These are phyloP conservation scores for Coniochaeta hoffmannii DNA, from an alignment of 2,329 filamentous ascomycete species.

Conservation along the genomic window DNA sequence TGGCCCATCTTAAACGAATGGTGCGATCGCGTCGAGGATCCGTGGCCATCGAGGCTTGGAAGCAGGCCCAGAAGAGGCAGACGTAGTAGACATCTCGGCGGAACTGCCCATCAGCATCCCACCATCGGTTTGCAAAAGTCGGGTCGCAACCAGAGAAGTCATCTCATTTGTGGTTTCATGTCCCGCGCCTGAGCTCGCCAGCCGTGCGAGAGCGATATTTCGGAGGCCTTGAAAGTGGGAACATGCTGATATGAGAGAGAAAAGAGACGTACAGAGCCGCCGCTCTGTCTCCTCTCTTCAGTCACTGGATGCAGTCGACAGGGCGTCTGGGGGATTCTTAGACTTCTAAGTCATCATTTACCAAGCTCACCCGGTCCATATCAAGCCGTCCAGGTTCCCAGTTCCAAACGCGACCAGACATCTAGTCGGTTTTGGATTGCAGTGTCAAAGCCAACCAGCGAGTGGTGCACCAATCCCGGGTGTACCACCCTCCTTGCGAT, in stretches of 20 bases:
- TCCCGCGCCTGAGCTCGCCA: background rate
- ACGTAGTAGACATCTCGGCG: background rate
- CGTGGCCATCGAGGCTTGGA: background rate
- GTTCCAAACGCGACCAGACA: background rate
- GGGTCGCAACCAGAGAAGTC: background rate
- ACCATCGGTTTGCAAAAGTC: background rate
- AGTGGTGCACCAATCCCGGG: background rate
- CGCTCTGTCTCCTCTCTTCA: background rate
- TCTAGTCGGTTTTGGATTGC: background rate
- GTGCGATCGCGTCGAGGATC: background rate
- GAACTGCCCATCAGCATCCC: background rate
- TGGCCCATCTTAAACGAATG: background rate
- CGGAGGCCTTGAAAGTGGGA: background rate
- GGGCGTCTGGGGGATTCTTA: background rate
- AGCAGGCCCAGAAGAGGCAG: background rate
- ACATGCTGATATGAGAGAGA: background rate
- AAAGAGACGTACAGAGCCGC: background rate
- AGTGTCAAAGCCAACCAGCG: background rate
- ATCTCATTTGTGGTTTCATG: background rate
- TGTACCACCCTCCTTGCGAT: background rate
- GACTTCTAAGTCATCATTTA: background rate
- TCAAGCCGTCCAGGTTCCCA: background rate
- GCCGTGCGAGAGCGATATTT: background rate
- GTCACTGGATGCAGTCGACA: background rate
- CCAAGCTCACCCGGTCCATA: background rate